Base-by-base conservation (phyloP, 768 basidiomycete species). In the Cubamyces sp. region DNA sequence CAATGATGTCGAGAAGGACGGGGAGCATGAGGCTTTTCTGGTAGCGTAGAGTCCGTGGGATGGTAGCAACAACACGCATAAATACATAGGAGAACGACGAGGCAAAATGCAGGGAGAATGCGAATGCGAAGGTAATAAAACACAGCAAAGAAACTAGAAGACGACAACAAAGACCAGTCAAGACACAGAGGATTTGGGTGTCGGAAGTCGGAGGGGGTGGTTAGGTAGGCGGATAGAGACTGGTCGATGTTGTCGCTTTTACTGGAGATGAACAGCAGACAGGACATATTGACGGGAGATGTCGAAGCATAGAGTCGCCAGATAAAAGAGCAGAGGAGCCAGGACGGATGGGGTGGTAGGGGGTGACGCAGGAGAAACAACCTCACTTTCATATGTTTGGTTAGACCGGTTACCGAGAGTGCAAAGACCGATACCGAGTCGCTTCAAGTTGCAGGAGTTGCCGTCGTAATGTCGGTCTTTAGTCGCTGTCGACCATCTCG, bases 401-500 rank as follows among this genome's bases (percentile, higher is more conserved):
- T 28, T 49, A 19, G 6, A 5, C 8, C 28, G 18, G 19, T 14
- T 23, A 9, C n/a, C 23, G 26, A 46, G 30, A 26, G 6, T 26
- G 9, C 23, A 15, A 11, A 49, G 48, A 49, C 25, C n/a, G 14
- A 26, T 15, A 23, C 23, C 25, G 48, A 26, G 45, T 46, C 21
- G 25, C 48, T 26, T 49, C 48, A 5, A 26, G 26, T 26, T 6
- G 48, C 26, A 49, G 48, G 48, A 26, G 14, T 14, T 12, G 28
- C 39, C 19, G 42, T 19, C 39, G 48, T 26, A 41, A 3, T 30
- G 52, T 45, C 42, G 47, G 16, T 61, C 47, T 47, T 68, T 76
- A 88, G 74, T 90, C 87, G 75, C 81, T 81, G 71, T 92, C 88
- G 76, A 93, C 88, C 87, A 92, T 92, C 64, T 90, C 90, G 74